Base-by-base conservation (phyloP, 2,329 filamentous ascomycete species). In the Fusarium incarnatum region DNA sequence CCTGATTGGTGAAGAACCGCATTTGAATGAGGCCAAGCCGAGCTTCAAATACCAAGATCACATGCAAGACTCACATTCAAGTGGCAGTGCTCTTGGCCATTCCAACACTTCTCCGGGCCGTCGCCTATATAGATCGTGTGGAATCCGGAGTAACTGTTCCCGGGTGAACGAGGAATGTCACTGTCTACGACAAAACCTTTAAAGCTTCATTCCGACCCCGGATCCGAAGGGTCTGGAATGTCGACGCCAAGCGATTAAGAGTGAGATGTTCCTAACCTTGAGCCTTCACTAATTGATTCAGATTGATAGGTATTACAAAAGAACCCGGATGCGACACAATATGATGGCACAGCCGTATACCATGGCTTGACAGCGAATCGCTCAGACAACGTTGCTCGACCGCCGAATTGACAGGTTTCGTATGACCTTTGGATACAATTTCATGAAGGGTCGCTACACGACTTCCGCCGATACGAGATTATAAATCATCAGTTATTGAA, bases 31-130 rank as follows among this genome's bases (percentile, higher is more conserved):
- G 34, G 34, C 34, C 34, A n/a, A n/a, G 34, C 18, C 34, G 18
- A 37, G 8, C 34, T 37, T 37, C 18, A 4, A 6, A 37, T 11
- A 37, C 10, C 18, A 10, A 11, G 0, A 23, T 5, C 20, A 22
- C 85, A 88, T 40, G 83, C 77, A 61, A 88, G 84, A 8, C 77
- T 76, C 13, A 79, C 69, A 15, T 73, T 76, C 5, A 81, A 79
- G 45, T 87, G 83, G 42, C 86, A 85, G 88, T 83, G 53, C 86
- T 88, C 69, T 88, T 88, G 44, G 81, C 75, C 11, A 88, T 79
- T 55, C 79, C 81, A 32, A 78, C 76, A 47, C 87, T 70, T 22
- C 77, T 75, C 8, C 86, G 79, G 6, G 88, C 73, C 2, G 80
- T 77, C 9, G 82, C 82, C 37, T 83, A 82, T 8, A 86, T 80